A percentile compares a stretch with the other conserved stretches of the same genome.
phyloP scores from a whole-genome alignment of 371 early-diverging fungal genomes.

The Mucor circinelloides region DNA sequence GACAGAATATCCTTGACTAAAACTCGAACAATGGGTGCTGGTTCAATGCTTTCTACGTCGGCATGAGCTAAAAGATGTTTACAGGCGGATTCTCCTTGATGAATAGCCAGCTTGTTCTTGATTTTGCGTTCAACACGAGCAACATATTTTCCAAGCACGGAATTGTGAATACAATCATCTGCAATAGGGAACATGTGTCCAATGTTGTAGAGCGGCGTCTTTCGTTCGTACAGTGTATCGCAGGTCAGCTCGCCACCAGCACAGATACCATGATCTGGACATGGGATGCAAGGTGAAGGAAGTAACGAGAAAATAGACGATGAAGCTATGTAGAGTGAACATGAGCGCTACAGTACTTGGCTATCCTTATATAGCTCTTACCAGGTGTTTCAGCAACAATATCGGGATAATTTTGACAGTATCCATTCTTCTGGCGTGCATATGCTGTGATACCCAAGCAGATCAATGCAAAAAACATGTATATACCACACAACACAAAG shows the following conservation, averaged over 20 bases:
- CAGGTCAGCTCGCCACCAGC: constrained; percentile 17
- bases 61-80: constrained; percentile 7
- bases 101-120: constrained; percentile 4
- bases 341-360: not conserved
- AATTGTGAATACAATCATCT: constrained; percentile 27
- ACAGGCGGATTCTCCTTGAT: constrained; percentile 21
- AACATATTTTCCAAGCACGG: constrained; percentile 16
- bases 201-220: constrained; percentile 18
- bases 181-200: constrained; percentile 17
- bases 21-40: not conserved
- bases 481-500: not conserved
- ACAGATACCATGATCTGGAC: constrained; percentile 26
- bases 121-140: constrained; percentile 16
- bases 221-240: constrained; percentile 19
- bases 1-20: constrained; percentile 4
- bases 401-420: constrained; percentile 6
- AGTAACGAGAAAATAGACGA: constrained; percentile 1
- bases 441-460: constrained; percentile 6
- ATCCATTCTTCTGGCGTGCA: constrained; percentile 19
- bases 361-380: not conserved
- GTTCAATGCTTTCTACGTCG: not conserved
- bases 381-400: not conserved
- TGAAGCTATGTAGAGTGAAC: not conserved
- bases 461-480: not conserved
- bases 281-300: constrained; percentile 27